Conservation (phyloP, 805 yeast genomes). For the Candida orba region DNA sequence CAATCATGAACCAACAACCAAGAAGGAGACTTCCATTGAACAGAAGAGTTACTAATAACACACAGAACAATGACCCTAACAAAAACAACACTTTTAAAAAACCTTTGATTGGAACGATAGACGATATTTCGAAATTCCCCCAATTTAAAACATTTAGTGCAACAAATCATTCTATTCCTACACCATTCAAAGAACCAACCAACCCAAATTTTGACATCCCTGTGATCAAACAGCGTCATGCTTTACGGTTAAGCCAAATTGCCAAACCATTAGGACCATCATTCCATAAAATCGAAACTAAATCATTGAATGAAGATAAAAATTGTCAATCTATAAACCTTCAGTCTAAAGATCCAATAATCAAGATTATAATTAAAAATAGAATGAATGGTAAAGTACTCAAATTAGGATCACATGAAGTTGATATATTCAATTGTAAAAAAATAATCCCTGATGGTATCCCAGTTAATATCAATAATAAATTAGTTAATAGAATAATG, state of each 20-base stretch:
- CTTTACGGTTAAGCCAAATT: slow-evolving; percentile 6
- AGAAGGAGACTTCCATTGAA: background rate
- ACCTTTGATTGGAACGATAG: slow-evolving; percentile 1
- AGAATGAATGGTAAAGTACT: slow-evolving; percentile 8
- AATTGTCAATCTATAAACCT: slow-evolving; percentile 6
- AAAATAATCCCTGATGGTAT: slow-evolving; percentile 6
- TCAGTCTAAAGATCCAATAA: slow-evolving; percentile 5
- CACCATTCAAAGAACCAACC: background rate
- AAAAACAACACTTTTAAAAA: slow-evolving; percentile 1
- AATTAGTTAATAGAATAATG: slow-evolving; percentile 6
- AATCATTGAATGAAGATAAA: slow-evolving; percentile 1
- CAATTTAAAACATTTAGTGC: slow-evolving; percentile 8
- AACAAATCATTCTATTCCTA: slow-evolving; percentile 13
- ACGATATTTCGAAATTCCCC: slow-evolving; percentile 12
- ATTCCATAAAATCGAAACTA: slow-evolving; percentile 1
- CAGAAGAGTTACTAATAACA: background rate
- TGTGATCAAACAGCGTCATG: slow-evolving; percentile 8
- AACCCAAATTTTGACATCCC: slow-evolving; percentile 14
- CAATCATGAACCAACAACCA: background rate
- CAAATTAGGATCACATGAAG: slow-evolving; percentile 14
- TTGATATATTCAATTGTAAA: slow-evolving; percentile 11
- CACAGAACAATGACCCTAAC: background rate
- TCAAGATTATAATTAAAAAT: slow-evolving; percentile 5
- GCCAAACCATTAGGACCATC: slow-evolving; percentile 4
- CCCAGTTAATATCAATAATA: background rate